Evolutionary conservation across 2,329 filamentous ascomycete species (phyloP), one percentile per base, ranked within the genome.

Genomic region (Phoma sp.): DNA sequence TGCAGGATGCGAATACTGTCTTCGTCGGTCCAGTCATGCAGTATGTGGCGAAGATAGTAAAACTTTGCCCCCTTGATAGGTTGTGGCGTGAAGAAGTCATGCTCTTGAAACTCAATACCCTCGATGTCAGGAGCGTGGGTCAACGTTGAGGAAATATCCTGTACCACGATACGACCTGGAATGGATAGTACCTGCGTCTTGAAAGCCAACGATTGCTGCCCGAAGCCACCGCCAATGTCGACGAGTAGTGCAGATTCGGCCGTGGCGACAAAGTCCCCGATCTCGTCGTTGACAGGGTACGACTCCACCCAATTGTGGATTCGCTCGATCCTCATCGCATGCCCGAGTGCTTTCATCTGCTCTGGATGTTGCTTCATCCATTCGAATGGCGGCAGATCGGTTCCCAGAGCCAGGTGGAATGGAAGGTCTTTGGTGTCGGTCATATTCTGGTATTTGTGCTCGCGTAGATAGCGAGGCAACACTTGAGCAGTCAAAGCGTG

Each of bases 21-120:
- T 4, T 60, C 60, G 38, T 73, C 65, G 0, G 61, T 53, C 70
- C 70, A 74, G 47, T 75, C 70, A 42, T 75, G 72, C 42, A 74
- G 48, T 12, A 75, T 66, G 40, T 68, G 62, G 11, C 65, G 57
- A 7, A 74, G 49, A 29, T 73, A 70, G 50, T 74, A 74, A 20
- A 72, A 67, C 29, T 70, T 70, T 2, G 70, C 72, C 7, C 59
- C 65, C 7, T 61, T 59, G 30, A 72, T 48, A 1, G 65, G 58
- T 23, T 75, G 72, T 2, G 56, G 47, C 1, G 47, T 64, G 54
- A 74, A 74, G 61, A 74, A 75, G 37, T 74, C 69, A 20, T 74
- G 65, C 10, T 51, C 53, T 29, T 62, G 46, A 21, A 74, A 74
- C 15, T 69, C 65, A 11, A 72, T 57, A 3, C 66, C 67, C 7